phyloP scores from a whole-genome alignment of 139 green algal genomes.

The Picochlorum sp. region DNA sequence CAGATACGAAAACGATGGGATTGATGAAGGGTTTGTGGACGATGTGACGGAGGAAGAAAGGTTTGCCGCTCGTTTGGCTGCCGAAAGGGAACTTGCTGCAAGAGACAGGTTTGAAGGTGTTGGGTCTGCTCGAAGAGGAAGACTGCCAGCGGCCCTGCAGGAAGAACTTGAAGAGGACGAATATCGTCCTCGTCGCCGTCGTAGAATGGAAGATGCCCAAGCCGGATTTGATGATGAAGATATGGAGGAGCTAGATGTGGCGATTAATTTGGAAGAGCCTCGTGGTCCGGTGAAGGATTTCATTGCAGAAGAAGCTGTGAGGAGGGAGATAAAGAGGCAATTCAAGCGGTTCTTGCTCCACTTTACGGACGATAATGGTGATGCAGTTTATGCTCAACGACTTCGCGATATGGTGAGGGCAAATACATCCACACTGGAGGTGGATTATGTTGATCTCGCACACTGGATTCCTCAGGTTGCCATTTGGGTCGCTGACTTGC shows the following conservation, averaged over 20 bases:
- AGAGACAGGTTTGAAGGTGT: constrained; percentile 35
- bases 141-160: constrained; percentile 46
- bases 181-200: constrained; percentile 23
- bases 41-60: constrained; percentile 45
- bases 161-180: constrained; percentile 30
- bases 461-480: constrained; percentile 43
- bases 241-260: constrained; percentile 25
- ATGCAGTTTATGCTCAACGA: constrained; percentile 39
- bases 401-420: constrained; percentile 53
- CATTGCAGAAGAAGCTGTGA: constrained; percentile 47
- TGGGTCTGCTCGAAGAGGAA: constrained; percentile 14
- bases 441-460: constrained; percentile 77
- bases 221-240: constrained; percentile 16
- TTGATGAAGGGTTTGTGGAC: constrained; percentile 60
- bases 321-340: constrained; percentile 31
- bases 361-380: constrained; percentile 39
- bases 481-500: constrained; percentile 74
- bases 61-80: constrained; percentile 40
- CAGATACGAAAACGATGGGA: constrained; percentile 71
- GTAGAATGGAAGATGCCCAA: constrained; percentile 37
- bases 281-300: constrained; percentile 51
- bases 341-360: constrained; percentile 60
- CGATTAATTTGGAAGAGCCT: constrained; percentile 44
- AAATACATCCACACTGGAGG: constrained; percentile 71
- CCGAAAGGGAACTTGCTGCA: constrained; percentile 64